Conservation (phyloP, 108 stramenopile species). For the Skeletonema marinoi region DNA sequence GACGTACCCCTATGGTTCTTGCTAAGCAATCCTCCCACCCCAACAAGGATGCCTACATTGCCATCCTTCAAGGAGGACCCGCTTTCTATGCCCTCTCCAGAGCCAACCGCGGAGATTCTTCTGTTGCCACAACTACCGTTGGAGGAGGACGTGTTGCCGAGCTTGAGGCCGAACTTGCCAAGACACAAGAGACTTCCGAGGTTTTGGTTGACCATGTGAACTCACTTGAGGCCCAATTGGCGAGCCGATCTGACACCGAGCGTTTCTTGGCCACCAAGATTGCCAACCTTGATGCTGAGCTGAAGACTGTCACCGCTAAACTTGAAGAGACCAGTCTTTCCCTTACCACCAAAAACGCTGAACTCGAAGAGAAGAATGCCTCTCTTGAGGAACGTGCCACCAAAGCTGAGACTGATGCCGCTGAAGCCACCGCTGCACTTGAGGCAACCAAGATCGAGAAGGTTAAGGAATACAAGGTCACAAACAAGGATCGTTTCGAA, state of each 20-base stretch:
- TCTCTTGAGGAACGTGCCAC: slow-evolving; percentile 30
- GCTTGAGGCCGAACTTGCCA: slow-evolving; percentile 65
- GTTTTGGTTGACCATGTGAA: slow-evolving; percentile 82
- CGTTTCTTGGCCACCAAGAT: slow-evolving; percentile 78
- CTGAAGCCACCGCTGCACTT: slow-evolving; percentile 24
- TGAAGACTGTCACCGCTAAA: slow-evolving; percentile 36
- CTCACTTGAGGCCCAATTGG: slow-evolving; percentile 73
- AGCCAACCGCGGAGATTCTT: slow-evolving; percentile 9
- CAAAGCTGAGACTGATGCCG: slow-evolving; percentile 17
- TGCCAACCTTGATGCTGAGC: slow-evolving; percentile 62
- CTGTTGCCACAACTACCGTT: background rate
- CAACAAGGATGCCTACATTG: slow-evolving; percentile 64
- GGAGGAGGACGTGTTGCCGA: slow-evolving; percentile 34
- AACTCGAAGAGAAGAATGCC: slow-evolving; percentile 46
- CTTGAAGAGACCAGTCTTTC: slow-evolving; percentile 44
- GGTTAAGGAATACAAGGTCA: slow-evolving; percentile 41
- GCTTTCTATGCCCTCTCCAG: slow-evolving; percentile 48
- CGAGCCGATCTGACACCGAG: slow-evolving; percentile 66
- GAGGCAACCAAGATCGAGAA: slow-evolving; percentile 26
- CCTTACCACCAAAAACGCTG: slow-evolving; percentile 23
- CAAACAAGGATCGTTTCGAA: slow-evolving; percentile 45
- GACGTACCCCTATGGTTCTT: slow-evolving; percentile 78
- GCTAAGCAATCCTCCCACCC: slow-evolving; percentile 68
- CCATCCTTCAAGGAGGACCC: slow-evolving; percentile 68
- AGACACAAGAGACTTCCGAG: slow-evolving; percentile 73